Percentiles rank a stretch among this genome's conserved stretches.
Evolutionary conservation across 371 early-diverging fungal genomes (phyloP).

Genomic region (Lichtheimia ornata): DNA sequence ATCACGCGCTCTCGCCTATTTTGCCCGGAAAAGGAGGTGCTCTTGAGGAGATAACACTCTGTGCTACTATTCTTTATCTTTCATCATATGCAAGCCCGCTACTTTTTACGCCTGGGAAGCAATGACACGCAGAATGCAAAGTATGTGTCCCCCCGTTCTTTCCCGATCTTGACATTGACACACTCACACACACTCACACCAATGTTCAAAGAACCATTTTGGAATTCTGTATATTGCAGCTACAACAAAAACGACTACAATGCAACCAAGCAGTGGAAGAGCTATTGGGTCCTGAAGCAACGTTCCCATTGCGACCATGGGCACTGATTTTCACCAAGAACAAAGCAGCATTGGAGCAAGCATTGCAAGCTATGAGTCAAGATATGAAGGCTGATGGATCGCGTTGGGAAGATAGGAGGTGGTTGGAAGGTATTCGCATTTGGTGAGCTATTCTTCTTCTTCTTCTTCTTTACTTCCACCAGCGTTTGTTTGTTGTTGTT

Average conservation of each 20-base stretch:
- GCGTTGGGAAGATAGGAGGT: conserved; percentile 5
- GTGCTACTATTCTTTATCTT: too few species aligned
- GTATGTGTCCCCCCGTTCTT: neutral
- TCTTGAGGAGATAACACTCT: too few species aligned
- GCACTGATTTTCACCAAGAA: conserved; percentile 9
- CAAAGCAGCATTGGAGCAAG: neutral
- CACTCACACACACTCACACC: neutral
- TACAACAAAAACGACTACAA: conserved; percentile 9
- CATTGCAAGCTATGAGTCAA: neutral
- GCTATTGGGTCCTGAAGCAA: neutral
- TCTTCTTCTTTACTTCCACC: neutral
- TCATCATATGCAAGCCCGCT: conserved; percentile 1
- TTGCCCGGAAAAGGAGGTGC: too few species aligned
- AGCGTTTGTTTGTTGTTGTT: too few species aligned
- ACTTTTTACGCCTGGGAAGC: conserved; percentile 18
- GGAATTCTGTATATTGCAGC: conserved; percentile 11
- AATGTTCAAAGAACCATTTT: conserved; percentile 7
- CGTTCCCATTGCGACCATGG: conserved; percentile 13
- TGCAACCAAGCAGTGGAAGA: conserved; percentile 1
- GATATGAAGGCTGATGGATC: conserved; percentile 3
- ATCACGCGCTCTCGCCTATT: too few species aligned
- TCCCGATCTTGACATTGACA: neutral
- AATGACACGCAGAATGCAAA: conserved; percentile 16
- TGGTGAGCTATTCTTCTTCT: conserved; percentile 9
- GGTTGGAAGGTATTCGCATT: conserved; percentile 17